phyloP scores from a whole-genome alignment of 2,329 filamentous ascomycete species.

The Rhynchosporium graminicola region DNA sequence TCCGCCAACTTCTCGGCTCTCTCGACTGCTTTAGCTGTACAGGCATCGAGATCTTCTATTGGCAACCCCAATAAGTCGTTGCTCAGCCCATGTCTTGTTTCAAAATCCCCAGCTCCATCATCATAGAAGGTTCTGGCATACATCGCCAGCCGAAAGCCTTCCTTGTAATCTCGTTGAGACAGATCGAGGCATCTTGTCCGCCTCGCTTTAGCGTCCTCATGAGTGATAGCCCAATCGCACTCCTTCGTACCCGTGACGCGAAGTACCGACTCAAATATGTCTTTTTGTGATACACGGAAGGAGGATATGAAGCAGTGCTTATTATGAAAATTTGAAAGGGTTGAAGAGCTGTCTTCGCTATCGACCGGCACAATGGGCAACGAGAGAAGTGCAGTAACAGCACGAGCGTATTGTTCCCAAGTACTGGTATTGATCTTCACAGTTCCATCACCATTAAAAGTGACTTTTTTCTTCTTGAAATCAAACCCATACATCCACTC shows the following conservation, averaged over 20 bases:
- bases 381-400: neutral
- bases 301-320: conserved; percentile 46
- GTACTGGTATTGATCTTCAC: conserved; percentile 49
- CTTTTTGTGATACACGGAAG: conserved; percentile 51
- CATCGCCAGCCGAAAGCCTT: conserved; percentile 26
- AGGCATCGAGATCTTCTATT: conserved; percentile 28
- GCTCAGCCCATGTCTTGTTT: conserved; percentile 15
- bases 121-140: conserved; percentile 28
- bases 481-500: conserved; percentile 50
- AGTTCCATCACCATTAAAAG: conserved; percentile 54
- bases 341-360: neutral
- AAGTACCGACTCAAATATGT: conserved; percentile 46
- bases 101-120: conserved; percentile 25
- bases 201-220: conserved; percentile 16
- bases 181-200: conserved; percentile 23
- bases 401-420: conserved; percentile 44
- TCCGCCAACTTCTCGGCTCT: conserved; percentile 8
- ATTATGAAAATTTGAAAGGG: conserved; percentile 38
- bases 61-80: conserved; percentile 27
- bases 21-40: conserved; percentile 25
- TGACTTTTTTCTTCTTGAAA: conserved; percentile 46
- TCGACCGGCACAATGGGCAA: neutral
- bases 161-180: conserved; percentile 21
- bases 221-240: conserved; percentile 29
- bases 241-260: conserved; percentile 30